Base-by-base conservation (phyloP, 106 monocot species). In the Triglochin maritima region DNA sequence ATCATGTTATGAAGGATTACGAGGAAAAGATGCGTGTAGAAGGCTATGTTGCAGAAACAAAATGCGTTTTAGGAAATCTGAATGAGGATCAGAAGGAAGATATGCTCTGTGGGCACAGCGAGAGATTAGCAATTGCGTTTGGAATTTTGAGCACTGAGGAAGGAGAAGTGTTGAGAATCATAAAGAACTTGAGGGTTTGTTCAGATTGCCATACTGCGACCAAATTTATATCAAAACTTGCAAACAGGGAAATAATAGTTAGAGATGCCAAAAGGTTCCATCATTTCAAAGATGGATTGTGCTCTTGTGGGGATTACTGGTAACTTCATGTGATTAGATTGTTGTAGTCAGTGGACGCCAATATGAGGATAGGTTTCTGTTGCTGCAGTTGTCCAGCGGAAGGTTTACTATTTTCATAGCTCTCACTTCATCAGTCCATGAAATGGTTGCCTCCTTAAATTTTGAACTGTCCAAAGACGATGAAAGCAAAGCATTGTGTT, bases 301-400 rank as follows among this genome's bases (percentile, higher is more conserved):
- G 86, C 41, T 86, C 82, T 69, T 86, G 86, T 62, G 52, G 86
- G 12, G 86, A 86, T 75, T 86, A 79, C 74, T 86, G 86, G 86
- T 86, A 72, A 86, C 29, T 29, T 29, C 29, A 29, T 29, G 29
- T 29, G 29, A 29, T 29, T 29, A 29, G 29, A 29, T 29, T 29
- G 29, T 29, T 29, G 29, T 29, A 29, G 29, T 29, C 29, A 29
- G 29, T 1, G 29, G 29, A 29, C 1, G 29, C 29, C 29, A 29
- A 29, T 29, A 29, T 29, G 29, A 29, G 29, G 29, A 29, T 29
- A 1, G 29, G 29, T 29, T 29, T 29, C 29, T 29, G 29, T 29
- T 29, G 29, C 29, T 29, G 29, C 29, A 29, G 29, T 29, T 29
- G 29, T 29, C 0, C 29, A 29, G 29, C 29, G 1, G 29, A 29